Conservation (phyloP, 495 filamentous ascomycete genomes). For the Letharia columbiana region DNA sequence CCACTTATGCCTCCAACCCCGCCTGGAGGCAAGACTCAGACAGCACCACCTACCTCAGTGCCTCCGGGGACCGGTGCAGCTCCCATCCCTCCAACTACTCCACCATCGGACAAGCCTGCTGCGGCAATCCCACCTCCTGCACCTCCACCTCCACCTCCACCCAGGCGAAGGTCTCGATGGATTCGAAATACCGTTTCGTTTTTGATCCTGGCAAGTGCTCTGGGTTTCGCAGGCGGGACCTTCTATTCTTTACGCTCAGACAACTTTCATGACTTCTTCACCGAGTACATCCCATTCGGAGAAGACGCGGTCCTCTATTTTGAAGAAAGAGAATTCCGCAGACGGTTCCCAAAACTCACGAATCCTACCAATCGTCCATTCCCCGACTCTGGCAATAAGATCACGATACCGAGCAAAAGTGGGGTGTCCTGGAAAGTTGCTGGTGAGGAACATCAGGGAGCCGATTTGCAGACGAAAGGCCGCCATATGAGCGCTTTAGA, state of each 20-base stretch:
- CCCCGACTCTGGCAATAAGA: conserved; percentile 53
- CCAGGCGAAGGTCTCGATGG: conserved; percentile 58
- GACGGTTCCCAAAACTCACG: conserved; percentile 72
- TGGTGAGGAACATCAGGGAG: conserved; percentile 43
- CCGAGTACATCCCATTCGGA: conserved; percentile 90
- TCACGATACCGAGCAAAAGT: conserved; percentile 77
- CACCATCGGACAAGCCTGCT: conserved; percentile 9
- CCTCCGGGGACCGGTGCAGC: conserved; percentile 26
- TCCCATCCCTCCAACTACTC: conserved; percentile 14
- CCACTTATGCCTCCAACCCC: conserved; percentile 51
- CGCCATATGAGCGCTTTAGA: conserved; percentile 40
- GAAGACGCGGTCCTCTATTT: conserved; percentile 95
- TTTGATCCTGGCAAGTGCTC: conserved; percentile 58
- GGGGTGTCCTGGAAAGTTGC: conserved; percentile 77
- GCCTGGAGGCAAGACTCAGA: conserved; percentile 38
- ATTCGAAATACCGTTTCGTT: conserved; percentile 68
- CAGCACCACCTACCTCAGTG: conserved; percentile 32
- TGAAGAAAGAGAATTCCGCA: conserved; percentile 89
- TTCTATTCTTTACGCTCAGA: conserved; percentile 89
- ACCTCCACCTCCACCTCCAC: conserved; percentile 37
- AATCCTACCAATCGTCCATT: conserved; percentile 41
- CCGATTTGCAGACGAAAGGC: conserved; percentile 39
- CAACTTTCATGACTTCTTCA: conserved; percentile 99
- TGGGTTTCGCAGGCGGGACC: conserved; percentile 79
- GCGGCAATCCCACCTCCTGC: conserved; percentile 31